Conservation (phyloP, 768 basidiomycete genomes). For the Podaxis mareebaensis region DNA sequence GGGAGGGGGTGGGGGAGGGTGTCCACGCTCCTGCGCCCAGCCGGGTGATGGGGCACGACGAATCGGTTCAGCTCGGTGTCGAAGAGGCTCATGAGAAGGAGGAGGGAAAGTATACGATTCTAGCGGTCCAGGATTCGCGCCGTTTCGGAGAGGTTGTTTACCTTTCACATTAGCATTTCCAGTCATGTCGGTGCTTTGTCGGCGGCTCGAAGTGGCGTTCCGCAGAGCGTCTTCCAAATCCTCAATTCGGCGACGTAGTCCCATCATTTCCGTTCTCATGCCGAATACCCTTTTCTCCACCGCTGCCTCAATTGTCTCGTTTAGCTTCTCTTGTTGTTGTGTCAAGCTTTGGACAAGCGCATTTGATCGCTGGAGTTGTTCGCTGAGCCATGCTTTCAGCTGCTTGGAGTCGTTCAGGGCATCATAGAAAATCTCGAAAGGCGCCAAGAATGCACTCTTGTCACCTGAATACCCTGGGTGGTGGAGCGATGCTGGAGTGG, state of each 20-base stretch:
- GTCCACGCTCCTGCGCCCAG: slow-evolving; percentile 35
- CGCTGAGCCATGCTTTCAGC: slow-evolving; percentile 73
- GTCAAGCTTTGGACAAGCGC: slow-evolving; percentile 50
- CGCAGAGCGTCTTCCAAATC: slow-evolving; percentile 62
- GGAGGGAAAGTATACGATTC: slow-evolving; percentile 50
- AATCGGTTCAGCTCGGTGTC: slow-evolving; percentile 36
- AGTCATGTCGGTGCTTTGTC: slow-evolving; percentile 12
- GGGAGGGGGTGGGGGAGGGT: slow-evolving; percentile 26
- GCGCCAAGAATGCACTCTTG: slow-evolving; percentile 77
- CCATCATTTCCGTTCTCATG: slow-evolving; percentile 62
- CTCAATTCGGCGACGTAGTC: slow-evolving; percentile 63
- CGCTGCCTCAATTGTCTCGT: slow-evolving; percentile 55
- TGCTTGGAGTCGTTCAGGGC: slow-evolving; percentile 79
- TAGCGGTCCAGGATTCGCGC: slow-evolving; percentile 17
- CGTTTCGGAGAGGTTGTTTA: slow-evolving; percentile 22
- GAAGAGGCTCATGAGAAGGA: slow-evolving; percentile 27
- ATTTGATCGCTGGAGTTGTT: slow-evolving; percentile 69
- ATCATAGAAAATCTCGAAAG: slow-evolving; percentile 85
- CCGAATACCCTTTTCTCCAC: slow-evolving; percentile 62
- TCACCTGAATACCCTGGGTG: slow-evolving; percentile 61
- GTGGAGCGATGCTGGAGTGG: slow-evolving; percentile 67
- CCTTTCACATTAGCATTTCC: slow-evolving; percentile 13
- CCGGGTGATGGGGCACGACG: slow-evolving; percentile 42
- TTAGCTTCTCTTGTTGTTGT: slow-evolving; percentile 64
- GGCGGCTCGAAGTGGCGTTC: slow-evolving; percentile 11